Evolutionary conservation across 495 filamentous ascomycete species (phyloP), one percentile per base, ranked within the genome.

Genomic region (Lasiosphaeria hispida): DNA sequence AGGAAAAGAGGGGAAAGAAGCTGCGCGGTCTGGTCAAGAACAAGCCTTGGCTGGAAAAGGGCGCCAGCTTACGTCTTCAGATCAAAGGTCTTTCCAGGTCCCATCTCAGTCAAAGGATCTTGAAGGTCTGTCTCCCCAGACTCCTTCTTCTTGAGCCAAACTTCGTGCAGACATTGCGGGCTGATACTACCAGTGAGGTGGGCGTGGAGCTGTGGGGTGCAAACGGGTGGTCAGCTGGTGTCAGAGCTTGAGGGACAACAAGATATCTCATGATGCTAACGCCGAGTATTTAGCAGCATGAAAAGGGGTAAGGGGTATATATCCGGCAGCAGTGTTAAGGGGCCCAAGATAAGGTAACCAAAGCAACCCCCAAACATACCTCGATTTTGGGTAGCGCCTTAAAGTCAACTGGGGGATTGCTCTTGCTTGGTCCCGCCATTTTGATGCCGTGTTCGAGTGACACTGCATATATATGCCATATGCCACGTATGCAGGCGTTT

Each of bases 121-220:
- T 87, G 79, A 0, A 92, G 71, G 13, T 71, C 59, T 0, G 82
- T 81, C 37, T 84, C 64, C 39, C 68, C 65, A 6, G 58, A 57
- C 7, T 70, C 71, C 48, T 81, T 83, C 69, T 85, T 87, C 45
- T 68, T 65, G 39, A 71, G 49, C 87, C 89, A 96, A 63, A 94
- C 82, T 40, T 90, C 82, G 65, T 93, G 87, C 1, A 94, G 82
- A 53, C 82, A 87, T 73, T 86, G 69, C 11, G 84, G 83, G 67
- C 83, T 87, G 71, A 94, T 92, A 68, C 87, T 91, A 44, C 91
- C 90, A 42, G 83, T 88, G 35, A 96, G 81, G 71, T 94, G 90
- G 57, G 90, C 90, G 61, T 96, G 91, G 14, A 96, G 80, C 86
- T 93, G 64, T 19, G 36, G 41, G 41, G 59, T 5, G n/a, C 23